These are phyloP conservation scores for Aspergillus coremiiformis DNA, from an alignment of 495 filamentous ascomycete genomes.

Conservation along the genomic window DNA sequence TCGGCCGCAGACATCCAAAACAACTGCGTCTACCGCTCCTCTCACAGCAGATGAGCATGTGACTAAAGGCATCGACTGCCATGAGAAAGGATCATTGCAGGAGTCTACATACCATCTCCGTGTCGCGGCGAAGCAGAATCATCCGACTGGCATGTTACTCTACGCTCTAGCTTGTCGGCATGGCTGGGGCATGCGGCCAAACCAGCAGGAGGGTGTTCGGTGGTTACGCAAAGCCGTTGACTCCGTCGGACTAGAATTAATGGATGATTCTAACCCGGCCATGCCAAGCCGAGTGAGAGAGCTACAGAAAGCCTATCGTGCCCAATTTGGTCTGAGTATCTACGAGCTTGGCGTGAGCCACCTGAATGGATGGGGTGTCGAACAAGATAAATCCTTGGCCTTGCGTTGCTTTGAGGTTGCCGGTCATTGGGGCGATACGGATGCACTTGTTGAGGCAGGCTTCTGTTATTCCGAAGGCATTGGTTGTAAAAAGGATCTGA, in stretches of 20 bases:
- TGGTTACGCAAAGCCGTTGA: slow-evolving; percentile 90
- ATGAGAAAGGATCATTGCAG: slow-evolving; percentile 75
- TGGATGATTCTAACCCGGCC: slow-evolving; percentile 61
- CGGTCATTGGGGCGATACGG: slow-evolving; percentile 92
- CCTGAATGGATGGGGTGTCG: slow-evolving; percentile 95
- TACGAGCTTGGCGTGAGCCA: slow-evolving; percentile 97
- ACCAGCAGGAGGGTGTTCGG: slow-evolving; percentile 77
- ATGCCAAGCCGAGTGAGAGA: slow-evolving; percentile 60
- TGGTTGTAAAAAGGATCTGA: slow-evolving; percentile 90
- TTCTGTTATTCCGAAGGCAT: slow-evolving; percentile 83
- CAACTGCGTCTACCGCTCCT: slow-evolving; percentile 37
- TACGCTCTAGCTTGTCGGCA: slow-evolving; percentile 96
- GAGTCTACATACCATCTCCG: slow-evolving; percentile 95
- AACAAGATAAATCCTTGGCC: slow-evolving; percentile 82
- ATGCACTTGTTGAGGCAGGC: slow-evolving; percentile 81
- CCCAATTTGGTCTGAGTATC: slow-evolving; percentile 88
- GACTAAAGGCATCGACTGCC: slow-evolving; percentile 75
- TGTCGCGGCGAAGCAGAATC: slow-evolving; percentile 73
- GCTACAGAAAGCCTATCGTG: slow-evolving; percentile 66
- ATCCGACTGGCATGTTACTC: slow-evolving; percentile 89
- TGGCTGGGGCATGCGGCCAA: slow-evolving; percentile 94
- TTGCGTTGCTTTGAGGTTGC: slow-evolving; percentile 94
- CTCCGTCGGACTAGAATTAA: slow-evolving; percentile 71
- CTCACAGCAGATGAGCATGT: slow-evolving; percentile 81
- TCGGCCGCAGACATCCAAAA: slow-evolving; percentile 46